Conservation (phyloP, 164 flowering plant species). For the Magnolia officinalis region DNA sequence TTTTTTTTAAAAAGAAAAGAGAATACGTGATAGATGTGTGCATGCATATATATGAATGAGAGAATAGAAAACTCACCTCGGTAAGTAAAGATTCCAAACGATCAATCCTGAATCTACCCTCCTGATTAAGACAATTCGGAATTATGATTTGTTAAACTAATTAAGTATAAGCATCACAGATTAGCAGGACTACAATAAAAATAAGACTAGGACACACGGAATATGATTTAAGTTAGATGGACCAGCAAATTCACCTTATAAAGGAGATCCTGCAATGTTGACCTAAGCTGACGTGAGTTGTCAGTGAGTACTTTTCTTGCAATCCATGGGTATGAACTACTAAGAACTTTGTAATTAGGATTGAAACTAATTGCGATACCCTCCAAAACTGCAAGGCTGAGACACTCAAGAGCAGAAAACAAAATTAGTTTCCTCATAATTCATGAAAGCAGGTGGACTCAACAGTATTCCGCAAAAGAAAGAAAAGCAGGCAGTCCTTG, state of each 20-base stretch:
- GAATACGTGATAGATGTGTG: too few species aligned
- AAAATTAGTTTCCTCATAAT: background rate
- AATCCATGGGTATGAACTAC: slow-evolving; percentile 98
- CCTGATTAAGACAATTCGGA: slow-evolving; percentile 39
- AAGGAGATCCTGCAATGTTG: slow-evolving; percentile 69
- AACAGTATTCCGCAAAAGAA: background rate
- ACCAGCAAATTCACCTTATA: slow-evolving; percentile 50
- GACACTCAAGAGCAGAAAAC: slow-evolving; percentile 10
- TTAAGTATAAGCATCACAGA: background rate
- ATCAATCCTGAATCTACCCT: slow-evolving; percentile 86
- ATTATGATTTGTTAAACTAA: background rate
- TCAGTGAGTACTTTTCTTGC: slow-evolving; percentile 87
- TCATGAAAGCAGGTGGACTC: background rate
- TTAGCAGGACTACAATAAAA: background rate
- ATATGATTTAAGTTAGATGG: background rate
- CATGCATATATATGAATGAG: background rate
- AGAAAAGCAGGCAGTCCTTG: background rate
- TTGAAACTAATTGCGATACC: slow-evolving; percentile 79
- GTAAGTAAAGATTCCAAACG: slow-evolving; percentile 79
- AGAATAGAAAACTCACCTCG: slow-evolving; percentile 48
- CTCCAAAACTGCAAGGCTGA: slow-evolving; percentile 94
- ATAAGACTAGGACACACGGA: background rate
- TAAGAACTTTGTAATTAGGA: slow-evolving; percentile 86
- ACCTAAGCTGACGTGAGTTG: slow-evolving; percentile 75
- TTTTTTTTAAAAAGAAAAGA: too few species aligned